Evolutionary conservation across 495 filamentous ascomycete genomes (phyloP).

Genomic region (Sphaerosporella brunnea): DNA sequence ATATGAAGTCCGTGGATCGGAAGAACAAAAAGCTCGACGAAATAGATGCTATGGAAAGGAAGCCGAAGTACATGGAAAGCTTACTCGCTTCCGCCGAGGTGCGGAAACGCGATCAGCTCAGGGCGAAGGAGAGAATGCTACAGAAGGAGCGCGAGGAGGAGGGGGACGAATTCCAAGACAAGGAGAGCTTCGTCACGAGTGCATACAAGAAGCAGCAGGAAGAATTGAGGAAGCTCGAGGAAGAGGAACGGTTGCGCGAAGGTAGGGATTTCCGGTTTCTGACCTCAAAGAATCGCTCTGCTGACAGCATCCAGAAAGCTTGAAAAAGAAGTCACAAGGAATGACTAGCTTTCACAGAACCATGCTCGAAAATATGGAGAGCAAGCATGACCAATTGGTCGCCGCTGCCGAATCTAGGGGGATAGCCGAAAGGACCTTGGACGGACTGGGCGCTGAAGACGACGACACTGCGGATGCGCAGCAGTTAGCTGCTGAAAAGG

Average conservation of each 20-base stretch:
- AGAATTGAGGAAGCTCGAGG: slow-evolving; percentile 58
- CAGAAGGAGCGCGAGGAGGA: slow-evolving; percentile 79
- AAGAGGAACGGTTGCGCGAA: slow-evolving; percentile 71
- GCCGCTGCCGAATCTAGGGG: slow-evolving; percentile 26
- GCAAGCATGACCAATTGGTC: slow-evolving; percentile 54
- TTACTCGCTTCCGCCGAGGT: slow-evolving; percentile 65
- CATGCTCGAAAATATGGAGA: slow-evolving; percentile 59
- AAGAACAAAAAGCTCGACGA: slow-evolving; percentile 29
- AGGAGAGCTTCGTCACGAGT: slow-evolving; percentile 92
- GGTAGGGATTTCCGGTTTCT: slow-evolving; percentile 29
- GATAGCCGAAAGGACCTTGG: background rate
- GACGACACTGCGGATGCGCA: background rate
- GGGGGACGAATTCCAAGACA: slow-evolving; percentile 84
- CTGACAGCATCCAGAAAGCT: too few relatives aligned
- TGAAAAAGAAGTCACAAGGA: slow-evolving; percentile 47
- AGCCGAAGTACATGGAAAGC: slow-evolving; percentile 68
- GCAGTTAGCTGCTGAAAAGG: slow-evolving; percentile 42
- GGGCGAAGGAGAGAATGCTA: slow-evolving; percentile 74
- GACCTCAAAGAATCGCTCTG: slow-evolving; percentile 1
- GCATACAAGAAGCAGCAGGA: slow-evolving; percentile 89
- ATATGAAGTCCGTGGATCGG: slow-evolving; percentile 30
- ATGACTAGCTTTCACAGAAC: slow-evolving; percentile 79
- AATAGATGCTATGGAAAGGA: slow-evolving; percentile 29
- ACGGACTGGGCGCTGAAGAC: background rate
- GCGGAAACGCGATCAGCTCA: slow-evolving; percentile 71